These are phyloP conservation scores for Plasmodium sp. DNA, from an alignment of 169 alveolate species.

Conservation along the genomic window DNA sequence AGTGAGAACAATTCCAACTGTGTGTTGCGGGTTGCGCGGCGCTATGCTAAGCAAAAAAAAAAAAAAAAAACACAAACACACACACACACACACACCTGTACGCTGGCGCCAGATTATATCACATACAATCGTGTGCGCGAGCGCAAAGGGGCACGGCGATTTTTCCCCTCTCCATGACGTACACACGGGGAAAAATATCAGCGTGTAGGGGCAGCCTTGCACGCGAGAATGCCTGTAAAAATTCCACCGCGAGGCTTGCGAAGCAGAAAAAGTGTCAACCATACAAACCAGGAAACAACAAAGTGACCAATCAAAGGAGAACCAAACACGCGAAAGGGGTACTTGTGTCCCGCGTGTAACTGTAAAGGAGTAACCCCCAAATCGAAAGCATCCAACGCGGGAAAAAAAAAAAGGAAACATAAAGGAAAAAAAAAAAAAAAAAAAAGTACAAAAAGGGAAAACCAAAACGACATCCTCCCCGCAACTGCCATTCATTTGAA, in stretches of 20 bases:
- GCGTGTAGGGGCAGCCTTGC: not conserved
- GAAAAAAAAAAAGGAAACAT: not conserved
- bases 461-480: not conserved
- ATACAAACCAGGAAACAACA: not conserved
- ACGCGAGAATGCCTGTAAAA: not conserved
- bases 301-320: not conserved
- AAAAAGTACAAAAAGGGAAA: not conserved
- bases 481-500: not conserved
- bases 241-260: not conserved
- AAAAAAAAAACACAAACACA: too few relatives aligned
- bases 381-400: not conserved
- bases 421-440: not conserved
- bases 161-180: not conserved
- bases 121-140: not conserved
- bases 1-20: not conserved
- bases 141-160: not conserved
- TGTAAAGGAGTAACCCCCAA: not conserved
- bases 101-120: not conserved
- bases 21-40: not conserved
- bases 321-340: not conserved
- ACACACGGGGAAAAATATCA: not conserved
- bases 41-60: not conserved
- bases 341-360: not conserved
- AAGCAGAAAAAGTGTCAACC: not conserved
- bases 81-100: not conserved